Base-by-base conservation (phyloP, 2,329 filamentous ascomycete genomes). In the Exophiala oligosperma region DNA sequence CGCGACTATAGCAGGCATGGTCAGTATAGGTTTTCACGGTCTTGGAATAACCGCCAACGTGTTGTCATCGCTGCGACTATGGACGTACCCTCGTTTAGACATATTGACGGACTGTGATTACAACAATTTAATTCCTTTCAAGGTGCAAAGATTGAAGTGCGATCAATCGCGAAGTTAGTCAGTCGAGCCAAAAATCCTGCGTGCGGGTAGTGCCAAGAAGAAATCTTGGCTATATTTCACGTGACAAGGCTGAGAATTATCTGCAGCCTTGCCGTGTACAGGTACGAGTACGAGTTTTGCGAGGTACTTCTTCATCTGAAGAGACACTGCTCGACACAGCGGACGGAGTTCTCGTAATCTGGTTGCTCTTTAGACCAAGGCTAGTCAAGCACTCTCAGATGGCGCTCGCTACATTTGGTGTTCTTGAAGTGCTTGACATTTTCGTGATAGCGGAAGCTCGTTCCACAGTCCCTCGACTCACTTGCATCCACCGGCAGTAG, bases 1-100 rank as follows among this genome's bases (percentile, higher is more conserved):
- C 83, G 75, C 84, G 81, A 78, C 83, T 84, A 26, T 49, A 47
- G 70, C 23, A 50, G 24, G 53, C 4, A 60, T 46, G 37, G 47
- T 59, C 38, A 54, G 55, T 37, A 26, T 28, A 37, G 12, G 29
- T 52, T 46, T 11, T 35, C 17, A 24, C 12, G 24, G 29, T 47
- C 4, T 9, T 46, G 17, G 4, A n/a, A 23, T 8, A 24, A 23
- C 9, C 24, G 11, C 17, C 43, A 23, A 21, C 21, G n/a, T 26
- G 17, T 24, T 46, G 17, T 2, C 26, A 24, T 21, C 9, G 29
- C 23, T 8, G 32, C 32, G 11, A 35, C 4, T 8, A 35, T 35
- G 32, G 9, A 62, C 64, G 47, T 62, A 67, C 65, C 65, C 65
- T 66, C 65, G 57, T 46, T 67, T 67, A 43, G 65, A 66, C 63